Percentiles rank a stretch among this genome's conserved stretches.
Conservation (phyloP, 208 protist species). For the Trichomonas tenax region DNA sequence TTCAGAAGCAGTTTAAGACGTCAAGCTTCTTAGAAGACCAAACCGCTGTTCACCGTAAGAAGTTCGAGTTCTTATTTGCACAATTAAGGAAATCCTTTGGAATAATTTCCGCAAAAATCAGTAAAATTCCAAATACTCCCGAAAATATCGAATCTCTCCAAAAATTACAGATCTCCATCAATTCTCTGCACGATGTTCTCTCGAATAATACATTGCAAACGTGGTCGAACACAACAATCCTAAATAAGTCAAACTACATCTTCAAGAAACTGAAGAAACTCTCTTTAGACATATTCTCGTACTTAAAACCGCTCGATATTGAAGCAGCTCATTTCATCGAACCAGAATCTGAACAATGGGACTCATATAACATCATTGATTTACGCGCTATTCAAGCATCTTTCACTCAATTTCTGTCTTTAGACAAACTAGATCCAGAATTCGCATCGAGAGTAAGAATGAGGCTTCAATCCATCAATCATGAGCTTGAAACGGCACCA, state of each 20-base stretch:
- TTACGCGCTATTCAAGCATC: not conserved
- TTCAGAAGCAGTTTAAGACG: not conserved
- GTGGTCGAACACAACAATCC: not conserved
- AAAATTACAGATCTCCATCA: not conserved
- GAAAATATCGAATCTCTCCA: not conserved
- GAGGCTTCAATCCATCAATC: not conserved
- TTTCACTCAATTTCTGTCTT: not conserved
- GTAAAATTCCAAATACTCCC: not conserved
- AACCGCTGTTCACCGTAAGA: constrained; percentile 16
- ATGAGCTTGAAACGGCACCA: not conserved
- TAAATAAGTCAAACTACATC: not conserved
- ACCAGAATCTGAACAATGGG: not conserved
- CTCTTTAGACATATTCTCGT: not conserved
- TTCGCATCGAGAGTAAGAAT: not conserved
- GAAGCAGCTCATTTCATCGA: not conserved
- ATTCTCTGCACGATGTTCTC: not conserved
- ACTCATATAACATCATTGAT: not conserved
- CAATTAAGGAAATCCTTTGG: not conserved
- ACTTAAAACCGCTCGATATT: not conserved
- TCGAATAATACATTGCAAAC: not conserved
- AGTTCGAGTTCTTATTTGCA: not conserved
- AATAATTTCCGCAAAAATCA: not conserved
- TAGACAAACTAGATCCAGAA: not conserved
- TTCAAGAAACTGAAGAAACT: not conserved
- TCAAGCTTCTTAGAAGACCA: not conserved